phyloP scores from a whole-genome alignment of 306 rosid genomes.

The Neltuma alba region DNA sequence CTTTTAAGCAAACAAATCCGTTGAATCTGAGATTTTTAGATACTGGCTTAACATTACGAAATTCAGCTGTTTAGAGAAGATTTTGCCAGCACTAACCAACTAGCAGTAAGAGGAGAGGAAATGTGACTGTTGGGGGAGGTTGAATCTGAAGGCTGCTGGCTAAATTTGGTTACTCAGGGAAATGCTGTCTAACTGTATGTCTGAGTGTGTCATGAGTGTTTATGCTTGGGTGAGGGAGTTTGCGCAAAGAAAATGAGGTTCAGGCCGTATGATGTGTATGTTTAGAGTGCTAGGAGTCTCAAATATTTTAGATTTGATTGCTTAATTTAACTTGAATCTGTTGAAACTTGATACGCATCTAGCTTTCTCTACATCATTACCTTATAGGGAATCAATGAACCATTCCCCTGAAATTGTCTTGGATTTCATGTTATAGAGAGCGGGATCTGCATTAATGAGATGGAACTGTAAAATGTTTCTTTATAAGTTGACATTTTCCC shows the following conservation, averaged over 20 bases:
- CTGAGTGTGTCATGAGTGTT: not conserved
- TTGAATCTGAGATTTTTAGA: constrained; percentile 2
- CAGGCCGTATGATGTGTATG: not conserved
- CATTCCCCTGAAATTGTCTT: constrained; percentile 11
- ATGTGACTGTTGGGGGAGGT: not conserved
- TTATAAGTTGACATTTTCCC: constrained; percentile 6
- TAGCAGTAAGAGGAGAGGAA: constrained; percentile 7
- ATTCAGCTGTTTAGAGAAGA: not conserved
- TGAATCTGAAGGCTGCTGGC: not conserved
- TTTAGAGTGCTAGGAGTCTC: not conserved
- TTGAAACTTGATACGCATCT: not conserved
- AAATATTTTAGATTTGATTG: not conserved
- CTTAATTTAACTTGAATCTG: constrained; percentile 20
- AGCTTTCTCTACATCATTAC: not conserved
- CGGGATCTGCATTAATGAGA: constrained; percentile 2
- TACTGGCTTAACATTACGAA: constrained; percentile 21
- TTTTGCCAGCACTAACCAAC: not conserved
- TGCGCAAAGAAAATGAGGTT: not conserved
- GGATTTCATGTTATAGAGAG: constrained; percentile 16
- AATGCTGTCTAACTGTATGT: not conserved
- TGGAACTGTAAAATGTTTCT: constrained; percentile 15
- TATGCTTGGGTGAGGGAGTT: not conserved
- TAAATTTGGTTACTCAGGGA: constrained; percentile 7
- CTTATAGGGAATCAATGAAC: not conserved
- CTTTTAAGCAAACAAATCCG: constrained; percentile 15